Evolutionary conservation across 2,329 filamentous ascomycete genomes (phyloP).

Genomic region (Fusarium drepaniforme): DNA sequence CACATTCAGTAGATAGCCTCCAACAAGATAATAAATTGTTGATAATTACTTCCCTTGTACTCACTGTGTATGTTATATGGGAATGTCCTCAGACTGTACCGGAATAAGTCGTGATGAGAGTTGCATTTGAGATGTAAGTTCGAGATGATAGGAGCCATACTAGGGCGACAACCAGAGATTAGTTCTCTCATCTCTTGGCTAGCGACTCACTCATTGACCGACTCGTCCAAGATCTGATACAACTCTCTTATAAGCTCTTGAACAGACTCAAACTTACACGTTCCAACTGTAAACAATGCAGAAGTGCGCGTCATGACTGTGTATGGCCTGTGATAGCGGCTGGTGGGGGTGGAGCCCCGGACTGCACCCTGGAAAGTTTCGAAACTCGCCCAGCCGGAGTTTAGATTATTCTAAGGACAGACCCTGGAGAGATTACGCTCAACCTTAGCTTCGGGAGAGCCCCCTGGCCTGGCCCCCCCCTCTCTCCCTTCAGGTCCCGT

Average conservation of each 20-base stretch:
- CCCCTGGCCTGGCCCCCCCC: neutral
- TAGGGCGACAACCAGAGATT: neutral
- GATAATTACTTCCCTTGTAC: neutral
- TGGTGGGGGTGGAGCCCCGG: neutral
- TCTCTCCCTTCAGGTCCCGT: neutral
- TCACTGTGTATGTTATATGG: neutral
- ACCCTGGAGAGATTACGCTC: slow-evolving; percentile 1
- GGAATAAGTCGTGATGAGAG: neutral
- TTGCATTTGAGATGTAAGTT: neutral
- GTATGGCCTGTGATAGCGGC: neutral
- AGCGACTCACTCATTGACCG: neutral
- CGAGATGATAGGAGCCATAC: neutral
- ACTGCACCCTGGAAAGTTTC: neutral
- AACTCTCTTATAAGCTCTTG: neutral
- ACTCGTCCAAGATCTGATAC: too few species aligned
- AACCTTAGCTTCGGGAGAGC: neutral
- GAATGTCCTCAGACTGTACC: neutral
- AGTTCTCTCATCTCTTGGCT: neutral
- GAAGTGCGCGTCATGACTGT: neutral
- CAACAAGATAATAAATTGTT: neutral
- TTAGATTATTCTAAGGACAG: neutral
- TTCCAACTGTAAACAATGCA: neutral
- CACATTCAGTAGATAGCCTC: neutral
- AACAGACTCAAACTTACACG: neutral
- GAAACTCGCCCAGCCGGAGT: neutral